A percentile compares a stretch with the other conserved stretches of the same genome.
Evolutionary conservation across 2,329 filamentous ascomycete genomes (phyloP).

Genomic region (Trichoderma hamatum): DNA sequence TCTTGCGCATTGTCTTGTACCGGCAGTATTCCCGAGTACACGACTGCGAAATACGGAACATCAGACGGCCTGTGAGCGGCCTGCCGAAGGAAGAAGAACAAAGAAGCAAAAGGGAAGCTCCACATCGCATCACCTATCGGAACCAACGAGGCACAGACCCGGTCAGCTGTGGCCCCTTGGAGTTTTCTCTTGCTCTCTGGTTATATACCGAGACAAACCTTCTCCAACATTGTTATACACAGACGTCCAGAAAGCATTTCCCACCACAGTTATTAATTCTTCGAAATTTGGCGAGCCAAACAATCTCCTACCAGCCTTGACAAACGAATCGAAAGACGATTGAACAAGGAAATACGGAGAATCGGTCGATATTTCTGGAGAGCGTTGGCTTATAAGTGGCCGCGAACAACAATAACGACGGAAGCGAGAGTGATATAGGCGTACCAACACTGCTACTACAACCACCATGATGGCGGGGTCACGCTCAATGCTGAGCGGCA

Average conservation of each 20-base stretch:
- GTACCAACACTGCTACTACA: neutral
- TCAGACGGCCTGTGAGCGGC: constrained; percentile 6
- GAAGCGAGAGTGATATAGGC: neutral
- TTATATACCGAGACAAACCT: constrained; percentile 15
- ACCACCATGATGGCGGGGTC: constrained; percentile 19
- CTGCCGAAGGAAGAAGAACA: neutral
- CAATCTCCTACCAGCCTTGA: neutral
- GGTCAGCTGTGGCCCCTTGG: constrained; percentile 21
- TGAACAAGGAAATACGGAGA: neutral
- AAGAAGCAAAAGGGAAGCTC: constrained; percentile 8
- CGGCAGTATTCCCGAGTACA: neutral
- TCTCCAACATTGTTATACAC: neutral
- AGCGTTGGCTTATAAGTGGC: neutral
- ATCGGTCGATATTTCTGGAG: neutral
- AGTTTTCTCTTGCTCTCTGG: neutral
- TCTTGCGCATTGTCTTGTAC: neutral
- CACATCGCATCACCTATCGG: constrained; percentile 21
- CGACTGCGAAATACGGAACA: neutral
- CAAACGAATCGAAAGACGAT: neutral
- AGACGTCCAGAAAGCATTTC: neutral
- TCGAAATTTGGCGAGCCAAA: neutral
- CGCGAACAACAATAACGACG: neutral
- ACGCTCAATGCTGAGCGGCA: constrained; percentile 36
- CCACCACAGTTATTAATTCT: neutral
- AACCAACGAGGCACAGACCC: constrained; percentile 13